These are phyloP conservation scores for Peterozyma xylosa DNA, from an alignment of 805 yeast species.

Conservation along the genomic window DNA sequence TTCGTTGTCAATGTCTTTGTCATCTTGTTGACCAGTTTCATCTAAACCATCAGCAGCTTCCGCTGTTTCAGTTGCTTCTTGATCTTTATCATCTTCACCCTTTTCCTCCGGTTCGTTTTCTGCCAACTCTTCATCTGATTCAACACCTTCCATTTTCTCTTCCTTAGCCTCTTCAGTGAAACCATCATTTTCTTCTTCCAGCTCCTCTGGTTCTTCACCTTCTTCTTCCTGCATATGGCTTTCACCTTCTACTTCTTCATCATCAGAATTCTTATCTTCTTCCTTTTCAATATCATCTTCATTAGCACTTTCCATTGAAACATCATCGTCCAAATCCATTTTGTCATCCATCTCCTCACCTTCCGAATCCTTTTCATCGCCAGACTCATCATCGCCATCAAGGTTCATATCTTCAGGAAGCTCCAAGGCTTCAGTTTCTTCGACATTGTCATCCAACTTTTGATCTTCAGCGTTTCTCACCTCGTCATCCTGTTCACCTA, in stretches of 20 bases:
- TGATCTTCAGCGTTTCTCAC: constrained; percentile 63
- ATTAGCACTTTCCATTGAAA: constrained; percentile 21
- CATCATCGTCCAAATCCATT: constrained; percentile 24
- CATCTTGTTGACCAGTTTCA: constrained; percentile 23
- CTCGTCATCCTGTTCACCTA: constrained; percentile 77
- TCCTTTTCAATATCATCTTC: constrained; percentile 21
- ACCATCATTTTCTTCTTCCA: constrained; percentile 13
- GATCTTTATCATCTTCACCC: constrained; percentile 18
- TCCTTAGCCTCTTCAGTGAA: constrained; percentile 15
- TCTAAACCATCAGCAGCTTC: constrained; percentile 22
- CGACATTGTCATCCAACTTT: constrained; percentile 64
- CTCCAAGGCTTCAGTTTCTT: constrained; percentile 81
- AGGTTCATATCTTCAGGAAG: constrained; percentile 88
- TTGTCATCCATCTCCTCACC: constrained; percentile 30
- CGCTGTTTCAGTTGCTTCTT: constrained; percentile 18
- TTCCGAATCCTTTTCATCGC: constrained; percentile 48
- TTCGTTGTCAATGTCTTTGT: constrained; percentile 23
- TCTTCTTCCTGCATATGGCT: constrained; percentile 11
- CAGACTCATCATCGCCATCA: constrained; percentile 78
- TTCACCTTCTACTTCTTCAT: constrained; percentile 20
- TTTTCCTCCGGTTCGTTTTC: constrained; percentile 25
- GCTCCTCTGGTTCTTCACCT: constrained; percentile 10
- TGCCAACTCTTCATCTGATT: constrained; percentile 16
- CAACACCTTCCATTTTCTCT: constrained; percentile 16
- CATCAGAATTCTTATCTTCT: constrained; percentile 23